These are phyloP conservation scores for Hymenoscyphus fructigenus DNA, from an alignment of 2,329 filamentous ascomycete genomes.

Conservation along the genomic window DNA sequence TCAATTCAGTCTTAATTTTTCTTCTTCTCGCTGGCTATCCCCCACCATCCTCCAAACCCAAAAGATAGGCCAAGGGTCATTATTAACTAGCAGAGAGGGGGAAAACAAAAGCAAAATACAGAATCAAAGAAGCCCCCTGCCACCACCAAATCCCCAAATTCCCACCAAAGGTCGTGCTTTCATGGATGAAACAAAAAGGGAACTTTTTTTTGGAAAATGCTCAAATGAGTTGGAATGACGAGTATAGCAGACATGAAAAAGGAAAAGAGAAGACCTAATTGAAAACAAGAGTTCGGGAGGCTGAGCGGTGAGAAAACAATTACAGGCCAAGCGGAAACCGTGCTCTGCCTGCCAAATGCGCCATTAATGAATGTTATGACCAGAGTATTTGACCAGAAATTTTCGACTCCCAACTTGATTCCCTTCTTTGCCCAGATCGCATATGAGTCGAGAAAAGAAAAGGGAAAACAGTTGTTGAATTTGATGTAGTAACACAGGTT, in stretches of 20 bases:
- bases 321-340: constrained; percentile 9
- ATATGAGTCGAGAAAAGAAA: constrained; percentile 7
- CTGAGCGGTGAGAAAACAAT: constrained; percentile 4
- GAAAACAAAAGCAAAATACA: constrained; percentile 4
- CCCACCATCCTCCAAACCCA: neutral
- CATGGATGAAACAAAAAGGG: neutral
- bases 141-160: constrained; percentile 5
- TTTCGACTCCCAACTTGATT: neutral
- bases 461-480: constrained; percentile 17
- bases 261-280: constrained; percentile 14
- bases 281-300: constrained; percentile 13
- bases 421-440: constrained; percentile 10
- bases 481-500: constrained; percentile 36
- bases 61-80: constrained; percentile 1
- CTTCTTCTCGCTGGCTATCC: neutral
- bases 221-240: neutral
- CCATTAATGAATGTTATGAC: constrained; percentile 7
- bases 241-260: constrained; percentile 4
- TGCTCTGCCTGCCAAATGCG: constrained; percentile 2
- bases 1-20: neutral
- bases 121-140: neutral
- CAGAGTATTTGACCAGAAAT: neutral
- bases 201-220: constrained; percentile 7
- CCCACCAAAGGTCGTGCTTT: constrained; percentile 1
- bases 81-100: neutral